These are phyloP conservation scores for Chloropicon primus DNA, from an alignment of 139 green algal genomes.

Conservation along the genomic window DNA sequence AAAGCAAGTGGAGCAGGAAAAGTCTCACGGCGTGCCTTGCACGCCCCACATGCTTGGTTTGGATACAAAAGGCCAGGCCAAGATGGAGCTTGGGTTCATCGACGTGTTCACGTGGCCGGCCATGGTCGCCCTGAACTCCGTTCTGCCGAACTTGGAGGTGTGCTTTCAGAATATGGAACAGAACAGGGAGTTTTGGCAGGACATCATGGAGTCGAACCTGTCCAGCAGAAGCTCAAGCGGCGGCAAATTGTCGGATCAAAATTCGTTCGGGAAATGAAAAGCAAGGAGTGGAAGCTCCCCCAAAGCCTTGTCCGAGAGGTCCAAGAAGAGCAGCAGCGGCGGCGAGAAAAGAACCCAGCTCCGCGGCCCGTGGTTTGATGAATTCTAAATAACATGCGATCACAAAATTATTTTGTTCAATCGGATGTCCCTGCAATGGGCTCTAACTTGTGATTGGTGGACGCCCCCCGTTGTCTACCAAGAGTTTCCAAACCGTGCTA, in stretches of 20 bases:
- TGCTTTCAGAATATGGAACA: slow-evolving; percentile 1
- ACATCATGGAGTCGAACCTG: background rate
- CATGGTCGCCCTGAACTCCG: background rate
- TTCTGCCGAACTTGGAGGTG: background rate
- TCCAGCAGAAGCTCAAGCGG: background rate
- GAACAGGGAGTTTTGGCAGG: background rate
- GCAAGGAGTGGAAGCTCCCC: too few relatives aligned
- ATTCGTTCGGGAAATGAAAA: too few relatives aligned
- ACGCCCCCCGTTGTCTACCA: too few relatives aligned
- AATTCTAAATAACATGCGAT: too few relatives aligned
- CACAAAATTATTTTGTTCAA: too few relatives aligned
- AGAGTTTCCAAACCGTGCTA: too few relatives aligned
- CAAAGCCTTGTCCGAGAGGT: too few relatives aligned
- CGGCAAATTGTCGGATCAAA: background rate
- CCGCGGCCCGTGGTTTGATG: too few relatives aligned
- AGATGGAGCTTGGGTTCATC: slow-evolving; percentile 7
- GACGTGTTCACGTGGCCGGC: slow-evolving; percentile 3
- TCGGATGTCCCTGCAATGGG: too few relatives aligned
- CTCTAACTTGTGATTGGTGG: too few relatives aligned
- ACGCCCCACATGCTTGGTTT: slow-evolving; percentile 3
- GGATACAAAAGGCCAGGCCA: background rate
- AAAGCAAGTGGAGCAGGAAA: background rate
- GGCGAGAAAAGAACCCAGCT: too few relatives aligned
- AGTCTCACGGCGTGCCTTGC: background rate
- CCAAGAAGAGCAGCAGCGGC: too few relatives aligned